Conservation (phyloP, 2,329 filamentous ascomycete genomes). For the Sporothrix sp. region DNA sequence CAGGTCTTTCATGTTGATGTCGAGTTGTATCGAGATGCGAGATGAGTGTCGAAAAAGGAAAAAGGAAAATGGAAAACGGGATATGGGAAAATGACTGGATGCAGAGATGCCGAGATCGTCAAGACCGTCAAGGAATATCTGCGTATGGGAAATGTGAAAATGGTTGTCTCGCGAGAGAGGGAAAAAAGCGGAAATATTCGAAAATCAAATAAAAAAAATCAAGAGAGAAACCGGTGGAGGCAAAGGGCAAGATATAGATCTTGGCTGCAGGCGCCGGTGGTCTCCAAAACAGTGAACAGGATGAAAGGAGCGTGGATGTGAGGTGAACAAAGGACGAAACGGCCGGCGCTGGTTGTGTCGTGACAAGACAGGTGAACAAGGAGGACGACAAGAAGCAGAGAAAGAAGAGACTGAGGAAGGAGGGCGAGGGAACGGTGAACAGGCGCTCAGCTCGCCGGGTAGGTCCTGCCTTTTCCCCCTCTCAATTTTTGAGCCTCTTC, state of each 20-base stretch:
- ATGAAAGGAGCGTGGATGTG: neutral
- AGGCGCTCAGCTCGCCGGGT: neutral
- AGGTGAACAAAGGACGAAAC: slow-evolving; percentile 10
- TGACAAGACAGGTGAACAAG: slow-evolving; percentile 12
- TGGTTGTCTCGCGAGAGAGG: neutral
- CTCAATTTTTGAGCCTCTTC: neutral
- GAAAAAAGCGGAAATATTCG: neutral
- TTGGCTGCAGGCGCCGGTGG: neutral
- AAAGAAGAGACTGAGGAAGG: slow-evolving; percentile 1
- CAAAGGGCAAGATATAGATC: neutral
- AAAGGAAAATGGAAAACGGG: no score
- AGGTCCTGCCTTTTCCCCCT: neutral
- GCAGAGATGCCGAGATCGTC: slow-evolving; percentile 3
- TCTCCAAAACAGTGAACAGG: neutral
- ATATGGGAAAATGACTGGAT: neutral
- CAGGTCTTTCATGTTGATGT: slow-evolving; percentile 11
- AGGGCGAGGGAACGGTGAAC: slow-evolving; percentile 2
- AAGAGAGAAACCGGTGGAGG: neutral
- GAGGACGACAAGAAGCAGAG: slow-evolving; percentile 2
- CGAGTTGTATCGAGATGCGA: neutral
- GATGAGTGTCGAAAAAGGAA: no score
- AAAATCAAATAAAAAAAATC: neutral
- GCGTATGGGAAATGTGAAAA: neutral
- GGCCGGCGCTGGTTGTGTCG: slow-evolving; percentile 11
- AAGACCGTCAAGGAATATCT: neutral